Evolutionary conservation across 2,329 filamentous ascomycete genomes (phyloP), one percentile per base, ranked within the genome.

Genomic region (Teratosphaeria nubilosa): DNA sequence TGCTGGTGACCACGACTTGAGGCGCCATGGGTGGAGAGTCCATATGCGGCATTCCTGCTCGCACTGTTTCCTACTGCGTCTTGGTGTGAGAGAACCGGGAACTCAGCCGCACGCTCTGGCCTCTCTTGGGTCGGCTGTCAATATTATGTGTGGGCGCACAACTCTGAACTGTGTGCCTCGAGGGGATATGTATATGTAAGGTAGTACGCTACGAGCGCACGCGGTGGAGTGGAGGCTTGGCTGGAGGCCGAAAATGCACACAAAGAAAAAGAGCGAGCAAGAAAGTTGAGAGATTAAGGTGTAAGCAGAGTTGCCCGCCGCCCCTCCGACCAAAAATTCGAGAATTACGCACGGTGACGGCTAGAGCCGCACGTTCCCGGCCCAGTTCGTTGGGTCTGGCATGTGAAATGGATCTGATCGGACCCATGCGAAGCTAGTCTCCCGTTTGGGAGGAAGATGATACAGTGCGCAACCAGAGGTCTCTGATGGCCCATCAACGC

Each of bases 21-120:
- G 76, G 73, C 53, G 69, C 63, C 76, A 78, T 78, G 61, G 76
- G 71, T 58, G 77, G 77, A 67, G 77, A 79, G 64, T 79, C 77
- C 69, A 72, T 73, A 70, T 79, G 77, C 64, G 77, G 77, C 77
- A 79, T 80, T 55, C 16, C 51, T 53, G 41, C 41, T 48, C 41
- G 41, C 41, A 20, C 41, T 48, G 11, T 48, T 16, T 48, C 41
- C 34, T 37, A 22, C 4, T 22, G 41, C 9, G 41, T 22, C 2
- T 48, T 48, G 41, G 41, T 30, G 27, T 5, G 27, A 30, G 27
- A 30, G 27, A 30, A n/a, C 4, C 16, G 37, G 37, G n/a, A 48
- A 48, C 16, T 48, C 41, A 48, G 41, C 41, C 41, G 41, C 20
- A n/a, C 4, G n/a, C n/a, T 48, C 16, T 48, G n/a, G 34, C 4